Evolutionary conservation across 352 stramenopile genomes (phyloP), one percentile per base, ranked within the genome.

Genomic region (Globisporangium parvum): DNA sequence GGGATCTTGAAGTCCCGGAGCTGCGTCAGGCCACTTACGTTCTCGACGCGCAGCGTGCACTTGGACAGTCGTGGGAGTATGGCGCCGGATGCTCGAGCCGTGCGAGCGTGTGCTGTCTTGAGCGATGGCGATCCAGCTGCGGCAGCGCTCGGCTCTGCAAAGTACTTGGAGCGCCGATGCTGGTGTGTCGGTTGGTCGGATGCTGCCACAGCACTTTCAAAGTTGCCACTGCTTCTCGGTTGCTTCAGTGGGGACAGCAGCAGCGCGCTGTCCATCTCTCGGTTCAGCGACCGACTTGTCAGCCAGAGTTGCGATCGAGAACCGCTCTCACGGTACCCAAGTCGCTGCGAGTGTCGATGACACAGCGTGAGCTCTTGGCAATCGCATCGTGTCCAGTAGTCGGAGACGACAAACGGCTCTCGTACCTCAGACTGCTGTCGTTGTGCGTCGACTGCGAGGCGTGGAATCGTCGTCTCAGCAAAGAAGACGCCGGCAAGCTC

Each of bases 1-100:
- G 75, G 74, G 18, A 97, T 67, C 50, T 87, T 86, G 53, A 88
- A 62, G 14, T 54, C 8, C 2, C 55, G 61, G 17, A 65, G 45
- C 54, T 51, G 46, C 33, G 47, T 67, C 35, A 65, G 53, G 28
- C 59, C 37, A 2, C 54, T 57, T 51, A 69, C 63, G 52, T 66
- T 79, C 28, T 81, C 66, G 12, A 80, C 64, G 18, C 62, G 67
- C 18, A 81, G 17, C 1, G 47, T 59, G 37, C 57, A 63, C 45
- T 63, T 63, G 23, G 45, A 49, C 2, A 53, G 37, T 26, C 45
- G 57, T 11, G 57, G 57, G 6, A 63, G 57, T 1, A 18, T 11
- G 14, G 44, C 1, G 6, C 9, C 26, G 44, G 39, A 44, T 46
- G 33, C 17, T 24, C 24, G 40, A 8, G 37, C 8, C 35, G 23